Conservation (phyloP, 2,329 filamentous ascomycete genomes). For the Zasmidium angulare region DNA sequence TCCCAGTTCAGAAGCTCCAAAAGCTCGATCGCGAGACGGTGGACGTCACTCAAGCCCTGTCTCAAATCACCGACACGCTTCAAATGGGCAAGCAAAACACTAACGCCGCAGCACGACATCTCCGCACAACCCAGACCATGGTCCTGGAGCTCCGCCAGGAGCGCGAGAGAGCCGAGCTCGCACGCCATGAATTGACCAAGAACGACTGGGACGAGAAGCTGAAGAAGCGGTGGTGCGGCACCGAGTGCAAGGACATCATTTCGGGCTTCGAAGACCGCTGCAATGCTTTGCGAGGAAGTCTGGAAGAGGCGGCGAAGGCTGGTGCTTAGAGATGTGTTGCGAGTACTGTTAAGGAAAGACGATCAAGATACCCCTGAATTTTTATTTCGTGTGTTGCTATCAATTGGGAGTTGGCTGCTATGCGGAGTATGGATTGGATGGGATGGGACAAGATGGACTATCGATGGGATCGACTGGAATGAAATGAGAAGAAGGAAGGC, state of each 20-base stretch:
- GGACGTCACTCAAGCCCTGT: conserved; percentile 75
- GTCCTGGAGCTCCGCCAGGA: conserved; percentile 83
- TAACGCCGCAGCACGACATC: conserved; percentile 72
- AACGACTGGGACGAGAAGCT: conserved; percentile 81
- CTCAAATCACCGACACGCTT: conserved; percentile 83
- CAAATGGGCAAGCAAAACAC: conserved; percentile 93
- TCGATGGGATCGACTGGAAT: no score
- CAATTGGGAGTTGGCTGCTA: background rate
- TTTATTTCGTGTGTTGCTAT: background rate
- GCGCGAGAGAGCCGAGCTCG: conserved; percentile 78
- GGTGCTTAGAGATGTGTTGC: background rate
- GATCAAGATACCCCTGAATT: background rate
- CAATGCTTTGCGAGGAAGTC: conserved; percentile 66
- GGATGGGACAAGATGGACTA: no score
- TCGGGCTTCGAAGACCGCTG: conserved; percentile 91
- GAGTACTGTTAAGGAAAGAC: background rate
- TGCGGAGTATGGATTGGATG: background rate
- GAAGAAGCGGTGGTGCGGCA: conserved; percentile 74
- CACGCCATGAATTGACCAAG: conserved; percentile 74
- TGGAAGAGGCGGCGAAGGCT: conserved; percentile 14
- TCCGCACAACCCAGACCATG: conserved; percentile 80
- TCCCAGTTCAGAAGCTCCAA: conserved; percentile 65
- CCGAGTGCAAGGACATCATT: conserved; percentile 82
- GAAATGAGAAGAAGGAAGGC: no score
- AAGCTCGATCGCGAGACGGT: conserved; percentile 66